Base-by-base conservation (phyloP, 768 basidiomycete genomes). In the Mycena rebaudengoi region DNA sequence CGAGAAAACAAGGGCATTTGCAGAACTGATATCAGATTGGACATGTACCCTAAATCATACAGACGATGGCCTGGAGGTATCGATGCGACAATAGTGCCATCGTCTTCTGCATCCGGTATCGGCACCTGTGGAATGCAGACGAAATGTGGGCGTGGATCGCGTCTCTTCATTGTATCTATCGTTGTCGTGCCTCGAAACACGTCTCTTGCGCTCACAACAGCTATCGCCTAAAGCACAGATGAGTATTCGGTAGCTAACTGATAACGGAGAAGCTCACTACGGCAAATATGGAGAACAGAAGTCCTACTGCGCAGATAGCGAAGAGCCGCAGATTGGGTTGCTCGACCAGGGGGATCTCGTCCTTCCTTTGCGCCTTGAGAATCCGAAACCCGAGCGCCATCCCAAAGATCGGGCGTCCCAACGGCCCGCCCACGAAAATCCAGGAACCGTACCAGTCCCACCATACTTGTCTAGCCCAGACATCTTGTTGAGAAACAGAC, bases 381-480 rank as follows among this genome's bases (percentile, higher is more conserved):
- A 78, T 68, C 13, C 69, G 58, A 63, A 78, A 78, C 1, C 82
- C 82, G 2, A 82, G 65, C 5, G 69, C 67, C 26, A 72, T 72
- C 29, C 82, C 82, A 51, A 79, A 72, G 21, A 80, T 62, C 74
- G 77, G 82, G 33, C 82, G 73, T 1, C 82, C 82, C 18, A 78
- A 60, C 26, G 82, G 82, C 18, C 82, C 82, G 33, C 78, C 79
- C 39, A 79, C 72, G 53, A 82, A 69, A 14, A 82, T 73, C 82
- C 82, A 83, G 5, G 82, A 83, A 5, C 79, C 79, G 33, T 70
- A 72, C 78, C 79, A 79, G 32, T 78, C 64, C 82, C 82, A 83
- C 82, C 82, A 83, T 4, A 75, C 57, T 43, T 62, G 28, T 10
- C 55, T 68, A 12, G 74, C 69, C 73, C 76, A 77, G 23, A 72